A percentile compares a stretch with the other conserved stretches of the same genome.
These are phyloP conservation scores for Avena sativa DNA, from an alignment of 176 grass and related monocot genomes.

Conservation along the genomic window DNA sequence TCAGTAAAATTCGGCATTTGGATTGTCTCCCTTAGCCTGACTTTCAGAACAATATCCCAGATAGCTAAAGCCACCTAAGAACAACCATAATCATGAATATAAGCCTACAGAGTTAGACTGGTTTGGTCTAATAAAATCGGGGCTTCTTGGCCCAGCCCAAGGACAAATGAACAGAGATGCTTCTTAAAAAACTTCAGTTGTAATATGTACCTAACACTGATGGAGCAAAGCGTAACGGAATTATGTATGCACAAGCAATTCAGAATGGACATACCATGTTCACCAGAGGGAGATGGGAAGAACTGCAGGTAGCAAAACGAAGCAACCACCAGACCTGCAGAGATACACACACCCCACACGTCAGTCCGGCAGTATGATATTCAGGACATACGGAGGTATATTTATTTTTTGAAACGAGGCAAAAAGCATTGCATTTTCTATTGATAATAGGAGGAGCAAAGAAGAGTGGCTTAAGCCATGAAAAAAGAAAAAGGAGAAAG, in stretches of 20 bases:
- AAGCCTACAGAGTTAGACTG: not conserved
- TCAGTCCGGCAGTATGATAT: not conserved
- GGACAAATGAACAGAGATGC: not conserved
- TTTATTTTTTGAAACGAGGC: too few species aligned
- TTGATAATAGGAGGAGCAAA: too few species aligned
- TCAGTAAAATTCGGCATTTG: too few species aligned
- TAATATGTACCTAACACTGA: too few species aligned
- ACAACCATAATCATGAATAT: not conserved
- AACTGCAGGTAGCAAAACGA: constrained; percentile 53
- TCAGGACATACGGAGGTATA: not conserved
- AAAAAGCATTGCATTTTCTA: too few species aligned
- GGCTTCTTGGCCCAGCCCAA: not conserved
- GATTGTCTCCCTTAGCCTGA: too few species aligned
- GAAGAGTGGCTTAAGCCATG: too few species aligned
- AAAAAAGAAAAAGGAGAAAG: too few species aligned
- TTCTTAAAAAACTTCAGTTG: too few species aligned
- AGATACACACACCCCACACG: not conserved
- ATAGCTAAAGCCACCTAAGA: too few species aligned
- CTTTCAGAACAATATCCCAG: too few species aligned
- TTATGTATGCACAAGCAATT: not conserved
- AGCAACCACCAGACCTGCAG: constrained; percentile 43
- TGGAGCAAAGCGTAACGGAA: not conserved
- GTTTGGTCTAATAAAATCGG: not conserved
- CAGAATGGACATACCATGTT: constrained; percentile 26
- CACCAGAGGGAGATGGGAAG: constrained; percentile 36